Conservation (phyloP, 23 red algal species). For the Pyropia yezoensis region DNA sequence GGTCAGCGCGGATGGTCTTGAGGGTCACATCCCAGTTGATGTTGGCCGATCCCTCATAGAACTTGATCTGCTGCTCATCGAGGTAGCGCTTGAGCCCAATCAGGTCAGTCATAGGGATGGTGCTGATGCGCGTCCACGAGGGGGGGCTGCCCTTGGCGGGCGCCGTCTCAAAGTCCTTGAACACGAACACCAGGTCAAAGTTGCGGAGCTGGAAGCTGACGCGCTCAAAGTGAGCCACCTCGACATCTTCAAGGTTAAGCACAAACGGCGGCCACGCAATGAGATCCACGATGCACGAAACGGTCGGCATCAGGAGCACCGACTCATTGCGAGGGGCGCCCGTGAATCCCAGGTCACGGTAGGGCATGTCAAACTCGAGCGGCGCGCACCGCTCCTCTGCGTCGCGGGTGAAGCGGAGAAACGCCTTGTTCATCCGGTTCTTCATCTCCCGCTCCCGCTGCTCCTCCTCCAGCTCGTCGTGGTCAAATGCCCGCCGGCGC, state of each 20-base stretch:
- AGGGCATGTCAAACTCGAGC: slow-evolving; percentile 95
- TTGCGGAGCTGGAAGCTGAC: slow-evolving; percentile 87
- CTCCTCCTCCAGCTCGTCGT: slow-evolving; percentile 96
- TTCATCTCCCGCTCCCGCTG: slow-evolving; percentile 88
- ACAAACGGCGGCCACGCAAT: slow-evolving; percentile 90
- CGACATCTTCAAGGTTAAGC: slow-evolving; percentile 80
- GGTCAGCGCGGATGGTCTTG: slow-evolving; percentile 76
- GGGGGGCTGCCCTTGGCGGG: slow-evolving; percentile 43
- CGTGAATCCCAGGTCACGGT: slow-evolving; percentile 77
- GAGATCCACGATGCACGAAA: slow-evolving; percentile 84
- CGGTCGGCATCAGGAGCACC: slow-evolving; percentile 74
- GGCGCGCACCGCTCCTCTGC: slow-evolving; percentile 55
- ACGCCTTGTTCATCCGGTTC: slow-evolving; percentile 75
- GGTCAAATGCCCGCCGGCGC: slow-evolving; percentile 75
- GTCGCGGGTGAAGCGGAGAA: slow-evolving; percentile 88
- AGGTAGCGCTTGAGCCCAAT: slow-evolving; percentile 71
- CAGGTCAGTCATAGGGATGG: slow-evolving; percentile 75
- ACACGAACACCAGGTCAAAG: slow-evolving; percentile 97
- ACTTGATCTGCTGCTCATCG: slow-evolving; percentile 92
- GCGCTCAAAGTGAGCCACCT: slow-evolving; percentile 94
- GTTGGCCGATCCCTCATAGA: slow-evolving; percentile 84
- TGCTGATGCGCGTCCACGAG: slow-evolving; percentile 76
- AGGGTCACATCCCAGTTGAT: slow-evolving; percentile 85
- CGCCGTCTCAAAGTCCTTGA: slow-evolving; percentile 80
- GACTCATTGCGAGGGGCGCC: slow-evolving; percentile 68